Evolutionary conservation across 352 stramenopile species (phyloP), one percentile per base, ranked within the genome.

Genomic region (Globisporangium takayamanum): DNA sequence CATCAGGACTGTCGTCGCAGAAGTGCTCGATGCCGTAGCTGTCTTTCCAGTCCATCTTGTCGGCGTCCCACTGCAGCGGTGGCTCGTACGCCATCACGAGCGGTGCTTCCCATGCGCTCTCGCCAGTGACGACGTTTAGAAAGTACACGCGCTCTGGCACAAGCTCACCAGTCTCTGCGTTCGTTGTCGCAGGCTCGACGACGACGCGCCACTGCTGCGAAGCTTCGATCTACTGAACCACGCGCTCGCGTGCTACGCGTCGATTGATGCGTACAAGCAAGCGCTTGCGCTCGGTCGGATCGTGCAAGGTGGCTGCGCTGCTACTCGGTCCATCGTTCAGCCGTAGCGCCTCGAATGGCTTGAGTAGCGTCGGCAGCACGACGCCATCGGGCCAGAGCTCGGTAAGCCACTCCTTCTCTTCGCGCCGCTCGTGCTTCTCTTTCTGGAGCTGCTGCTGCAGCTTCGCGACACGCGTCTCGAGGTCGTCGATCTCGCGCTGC

Each of bases 331-430:
- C 30, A 7, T 26, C 60, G 14, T 15, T 45, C 46, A 16, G n/a
- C 36, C 12, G 20, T 2, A 16, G 33, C 26, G 25, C 56, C 42
- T 68, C 74, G 50, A 76, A 75, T 7, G 66, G 59, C 39, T 74
- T 53, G 11, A 92, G 60, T 6, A 92, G 59, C 3, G 83, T 88
- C 0, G 80, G 82, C 18, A 87, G 67, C 7, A 82, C 76, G 22
- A 76, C 62, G 14, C 63, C 66, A 11, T 82, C 66, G 0, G 83
- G 83, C 83, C 83, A 92, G n/a, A 89, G 62, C 26, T 69, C 55
- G 5, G 66, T 66, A 5, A 92, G 60, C 80, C 78, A 90, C 59
- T 87, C 59, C 45, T 77, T 79, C 62, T 92, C 83, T 16, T 87
- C 79, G 0, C 41, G 47, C 15, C 78, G 74, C 18, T 87, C 82